Evolutionary conservation across 2,329 filamentous ascomycete species (phyloP), one percentile per base, ranked within the genome.

Genomic region (Ploettnerulaceae sp.): DNA sequence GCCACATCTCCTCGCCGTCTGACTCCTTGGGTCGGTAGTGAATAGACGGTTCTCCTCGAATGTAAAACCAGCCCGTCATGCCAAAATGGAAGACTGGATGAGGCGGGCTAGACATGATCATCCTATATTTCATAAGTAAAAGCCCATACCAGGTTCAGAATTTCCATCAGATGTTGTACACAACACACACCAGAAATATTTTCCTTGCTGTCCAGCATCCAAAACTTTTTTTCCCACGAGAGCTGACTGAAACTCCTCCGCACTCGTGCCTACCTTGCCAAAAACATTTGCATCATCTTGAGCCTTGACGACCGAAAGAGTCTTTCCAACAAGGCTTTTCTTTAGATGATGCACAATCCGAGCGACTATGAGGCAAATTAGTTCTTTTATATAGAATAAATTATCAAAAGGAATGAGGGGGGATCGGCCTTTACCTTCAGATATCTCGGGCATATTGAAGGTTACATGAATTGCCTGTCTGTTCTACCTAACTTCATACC

Each of bases 61-160:
- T 89, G 60, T 95, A 86, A 41, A 97, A 75, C 93, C 93, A 97
- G 5, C 93, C 77, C 32, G 78, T 79, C 78, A 82, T 84, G 32
- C 89, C 89, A 58, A 94, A 82, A 66, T 95, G 89, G 81, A 95
- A 89, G 22, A 97, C 79, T 0, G 86, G 79, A 67, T 97, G 93
- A 1, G 91, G 90, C 8, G 88, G 77, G 7, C 77, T 75, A 20
- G 78, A 76, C 77, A 87, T 86, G 28, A 88, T 82, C 17, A 97
- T 73, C 74, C 71, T 68, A 25, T 26, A 35, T 21, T 18, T 12
- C 22, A 15, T n/a, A n/a, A 17, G 14, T 4, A 18, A 32, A 5
- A 25, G 43, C 14, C 21, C 15, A 17, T 32, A n/a, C n/a, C n/a
- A 12, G 29, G 15, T 9, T 24, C n/a, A 6, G n/a, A 24, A 11